Evolutionary conservation across 2,329 filamentous ascomycete genomes (phyloP), one percentile per base, ranked within the genome.

Genomic region (Daldinia eschscholtzii): DNA sequence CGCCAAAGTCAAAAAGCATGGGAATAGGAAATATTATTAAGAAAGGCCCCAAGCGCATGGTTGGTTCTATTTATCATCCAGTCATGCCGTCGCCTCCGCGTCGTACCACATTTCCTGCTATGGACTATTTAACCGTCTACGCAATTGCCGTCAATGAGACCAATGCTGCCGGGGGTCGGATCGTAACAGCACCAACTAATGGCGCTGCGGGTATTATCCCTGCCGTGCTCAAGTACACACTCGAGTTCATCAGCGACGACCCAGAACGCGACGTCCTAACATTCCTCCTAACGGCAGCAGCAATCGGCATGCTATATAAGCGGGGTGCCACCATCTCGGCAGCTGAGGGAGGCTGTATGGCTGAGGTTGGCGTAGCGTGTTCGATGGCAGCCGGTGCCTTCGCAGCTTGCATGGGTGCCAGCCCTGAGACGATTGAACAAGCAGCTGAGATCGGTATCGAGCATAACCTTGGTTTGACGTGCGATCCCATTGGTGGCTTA

Each of bases 251-350:
- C 73, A 84, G 83, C 72, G 84, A 86, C 67, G 83, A 85, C 42
- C 76, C 81, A 1, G 83, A 85, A 65, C 83, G 84, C 50, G 84
- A 86, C 62, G 79, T 84, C 10, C 78, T 82, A 4, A 85, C 83
- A 0, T 86, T 86, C 73, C 76, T 86, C 0, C 78, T 86, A 1
- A 86, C 84, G 1, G 81, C 84, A 1, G 79, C 84, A 0, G 84
- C 84, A 5, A 84, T 86, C 23, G 84, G 84, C 52, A 86, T 86
- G 84, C 79, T 86, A 23, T 86, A 85, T 78, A 86, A 86, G 78
- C 83, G 84, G 18, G 84, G 84, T 3, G 84, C 84, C 0, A 85
- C 83, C 20, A 86, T 86, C 67, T 85, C 83, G 0, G 84, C 84
- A 0, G 84, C 84, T 1, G 84, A 86, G 69, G 84, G 84, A 42